These are phyloP conservation scores for Microbotryum intermedium DNA, from an alignment of 1,284 basidiomycete species.

Conservation along the genomic window DNA sequence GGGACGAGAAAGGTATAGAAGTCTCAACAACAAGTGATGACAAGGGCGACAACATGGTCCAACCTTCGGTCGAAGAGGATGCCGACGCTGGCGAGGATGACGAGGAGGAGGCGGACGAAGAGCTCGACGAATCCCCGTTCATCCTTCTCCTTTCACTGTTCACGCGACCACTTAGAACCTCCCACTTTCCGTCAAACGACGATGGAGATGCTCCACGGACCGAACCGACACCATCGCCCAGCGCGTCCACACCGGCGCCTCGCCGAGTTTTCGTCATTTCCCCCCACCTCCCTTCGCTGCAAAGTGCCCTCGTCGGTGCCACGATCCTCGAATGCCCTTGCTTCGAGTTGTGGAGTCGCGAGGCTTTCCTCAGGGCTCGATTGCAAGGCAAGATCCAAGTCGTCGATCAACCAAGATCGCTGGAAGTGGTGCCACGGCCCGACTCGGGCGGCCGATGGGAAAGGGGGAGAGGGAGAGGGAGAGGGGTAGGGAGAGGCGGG, in stretches of 20 bases:
- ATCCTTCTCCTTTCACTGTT: conserved; percentile 21
- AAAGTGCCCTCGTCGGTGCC: conserved; percentile 3
- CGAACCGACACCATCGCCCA: background rate
- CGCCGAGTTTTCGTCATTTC: conserved; percentile 2
- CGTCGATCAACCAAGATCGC: conserved; percentile 9
- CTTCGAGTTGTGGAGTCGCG: conserved; percentile 24
- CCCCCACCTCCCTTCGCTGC: background rate
- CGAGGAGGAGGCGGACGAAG: no score
- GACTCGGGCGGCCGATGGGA: background rate
- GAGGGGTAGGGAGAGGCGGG: background rate
- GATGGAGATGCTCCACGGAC: no score
- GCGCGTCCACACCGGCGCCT: background rate
- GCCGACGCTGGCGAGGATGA: no score
- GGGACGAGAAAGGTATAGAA: background rate
- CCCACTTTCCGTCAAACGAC: background rate
- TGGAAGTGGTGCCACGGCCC: background rate
- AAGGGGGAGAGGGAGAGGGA: conserved; percentile 1
- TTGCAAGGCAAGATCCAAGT: conserved; percentile 12
- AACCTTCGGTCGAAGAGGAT: no score
- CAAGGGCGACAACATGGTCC: no score
- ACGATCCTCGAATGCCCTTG: conserved; percentile 23
- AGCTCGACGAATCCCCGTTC: conserved; percentile 5
- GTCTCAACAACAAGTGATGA: background rate
- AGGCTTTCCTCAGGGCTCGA: conserved; percentile 12
- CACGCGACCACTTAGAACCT: background rate